Evolutionary conservation across 345 rosid species (phyloP), one percentile per base, ranked within the genome.

Genomic region (Salix brachista): DNA sequence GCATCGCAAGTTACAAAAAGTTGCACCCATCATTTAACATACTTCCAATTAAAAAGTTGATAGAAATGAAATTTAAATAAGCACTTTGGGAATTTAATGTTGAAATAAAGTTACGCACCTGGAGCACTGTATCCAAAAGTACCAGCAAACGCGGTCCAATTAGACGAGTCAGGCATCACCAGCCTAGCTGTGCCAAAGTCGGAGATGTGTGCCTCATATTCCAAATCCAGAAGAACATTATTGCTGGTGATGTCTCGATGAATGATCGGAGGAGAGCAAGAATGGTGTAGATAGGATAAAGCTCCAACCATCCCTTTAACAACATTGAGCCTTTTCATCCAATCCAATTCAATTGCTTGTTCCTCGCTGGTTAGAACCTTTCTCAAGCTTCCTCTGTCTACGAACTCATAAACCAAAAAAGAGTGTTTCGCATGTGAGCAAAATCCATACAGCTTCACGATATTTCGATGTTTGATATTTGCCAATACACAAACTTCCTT

Each of bases 171-270:
- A 2, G 44, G 12, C 44, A 41, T 41, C 13, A 41, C 0, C 44
- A 9, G 0, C 11, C 13, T 41, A 41, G 44, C 44, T 9, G 44
- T 41, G 44, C 44, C 44, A 41, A 41, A 41, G 44, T 41, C 44
- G 0, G 44, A 41, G 12, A 78, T 60, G 19, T 7, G 66, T 65
- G 81, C 72, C 36, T 72, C 42, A 2, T 17, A 65, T 36, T 46
- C 60, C 3, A 41, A 34, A 26, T 78, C 75, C 25, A 78, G 0
- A 25, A 78, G 65, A 17, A 78, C 28, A 56, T 72, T 78, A 41
- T 52, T 78, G 41, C 71, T 65, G 13, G 72, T 66, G 6, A 78
- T 66, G 66, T 72, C 81, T 6, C 72, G 21, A 23, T 46, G 81
- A 21, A 72, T 76, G 52, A 6, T 72, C 68, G 44, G 44, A 9